Evolutionary conservation across 1,284 basidiomycete genomes (phyloP), one percentile per base, ranked within the genome.

Genomic region (Ceratorhiza oryzae-sativae): DNA sequence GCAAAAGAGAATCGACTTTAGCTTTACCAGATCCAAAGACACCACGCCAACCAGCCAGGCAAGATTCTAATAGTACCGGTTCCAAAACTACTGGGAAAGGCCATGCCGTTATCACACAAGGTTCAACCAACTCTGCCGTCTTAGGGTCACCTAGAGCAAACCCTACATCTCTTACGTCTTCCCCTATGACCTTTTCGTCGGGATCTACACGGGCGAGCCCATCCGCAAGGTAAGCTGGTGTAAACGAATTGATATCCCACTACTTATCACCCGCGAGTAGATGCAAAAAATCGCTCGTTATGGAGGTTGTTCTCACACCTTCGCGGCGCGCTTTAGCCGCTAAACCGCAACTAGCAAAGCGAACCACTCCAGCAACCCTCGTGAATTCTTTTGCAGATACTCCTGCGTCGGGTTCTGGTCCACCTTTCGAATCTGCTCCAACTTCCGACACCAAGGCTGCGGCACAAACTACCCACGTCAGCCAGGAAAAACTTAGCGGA

Each of bases 241-340:
- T 46, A 56, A 42, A 27, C 15, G 13, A n/a, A n/a, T 30, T 46
- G 23, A n/a, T 13, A 23, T 55, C 12, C 30, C n/a, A 15, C 5
- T 23, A 20, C 20, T 68, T 12, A 55, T 12, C 53, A n/a, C 53
- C n/a, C n/a, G 48, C 23, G 49, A 32, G 25, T 18, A 68, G 65
- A 41, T 58, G 39, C 23, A 68, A 68, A 39, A 68, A 68, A 46
- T 23, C 65, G 23, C 49, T 46, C 34, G 53, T 68, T 12, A 34
- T 68, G 39, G 65, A 68, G 41, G 65, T 68, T 23, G 65, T 68
- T n/a, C 53, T 68, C 15, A 51, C 65, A 23, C 36, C 51, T 32
- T 51, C 53, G 5, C 51, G 25, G 23, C 23, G 42, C 32, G 32
- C 34, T 46, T 30, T 53, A 20, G 58, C 56, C 25, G 9, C 41